phyloP scores from a whole-genome alignment of 208 protist genomes.

The Lotmaria passim region DNA sequence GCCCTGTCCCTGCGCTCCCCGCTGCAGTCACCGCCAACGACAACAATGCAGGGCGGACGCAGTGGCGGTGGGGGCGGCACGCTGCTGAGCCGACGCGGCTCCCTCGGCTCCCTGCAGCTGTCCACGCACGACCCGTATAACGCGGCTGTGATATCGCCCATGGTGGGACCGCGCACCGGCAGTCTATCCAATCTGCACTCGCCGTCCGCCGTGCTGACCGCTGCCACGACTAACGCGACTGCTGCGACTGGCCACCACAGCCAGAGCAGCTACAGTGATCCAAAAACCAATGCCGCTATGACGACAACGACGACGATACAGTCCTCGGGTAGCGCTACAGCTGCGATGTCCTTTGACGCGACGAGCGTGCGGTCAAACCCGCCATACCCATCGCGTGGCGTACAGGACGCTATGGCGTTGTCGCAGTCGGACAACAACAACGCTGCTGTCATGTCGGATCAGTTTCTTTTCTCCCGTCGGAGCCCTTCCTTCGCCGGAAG shows the following conservation, averaged over 20 bases:
- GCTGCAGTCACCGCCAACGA: slow-evolving; percentile 11
- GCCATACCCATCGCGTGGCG: not conserved
- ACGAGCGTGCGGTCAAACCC: not conserved
- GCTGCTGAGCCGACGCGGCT: slow-evolving; percentile 9
- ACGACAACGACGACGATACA: not conserved
- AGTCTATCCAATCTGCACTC: slow-evolving; percentile 23
- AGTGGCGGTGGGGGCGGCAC: slow-evolving; percentile 3
- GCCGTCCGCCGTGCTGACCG: slow-evolving; percentile 13
- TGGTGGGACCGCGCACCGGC: slow-evolving; percentile 3
- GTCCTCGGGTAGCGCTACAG: not conserved
- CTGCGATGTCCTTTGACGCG: not conserved
- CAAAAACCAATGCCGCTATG: not conserved
- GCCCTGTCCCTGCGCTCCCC: slow-evolving; percentile 3
- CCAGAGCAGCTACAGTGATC: too few species aligned
- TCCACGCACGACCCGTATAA: slow-evolving; percentile 31
- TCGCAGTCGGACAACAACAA: slow-evolving; percentile 4
- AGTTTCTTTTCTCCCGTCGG: not conserved
- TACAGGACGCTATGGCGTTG: not conserved
- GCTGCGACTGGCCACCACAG: too few species aligned
- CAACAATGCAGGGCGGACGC: not conserved
- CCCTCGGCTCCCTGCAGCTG: slow-evolving; percentile 17
- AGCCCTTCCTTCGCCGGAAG: not conserved
- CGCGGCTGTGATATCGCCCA: slow-evolving; percentile 10
- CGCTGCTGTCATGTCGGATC: not conserved
- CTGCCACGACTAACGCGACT: too few species aligned